phyloP scores from a whole-genome alignment of 2,329 filamentous ascomycete species.

The Colletotrichum sp. region DNA sequence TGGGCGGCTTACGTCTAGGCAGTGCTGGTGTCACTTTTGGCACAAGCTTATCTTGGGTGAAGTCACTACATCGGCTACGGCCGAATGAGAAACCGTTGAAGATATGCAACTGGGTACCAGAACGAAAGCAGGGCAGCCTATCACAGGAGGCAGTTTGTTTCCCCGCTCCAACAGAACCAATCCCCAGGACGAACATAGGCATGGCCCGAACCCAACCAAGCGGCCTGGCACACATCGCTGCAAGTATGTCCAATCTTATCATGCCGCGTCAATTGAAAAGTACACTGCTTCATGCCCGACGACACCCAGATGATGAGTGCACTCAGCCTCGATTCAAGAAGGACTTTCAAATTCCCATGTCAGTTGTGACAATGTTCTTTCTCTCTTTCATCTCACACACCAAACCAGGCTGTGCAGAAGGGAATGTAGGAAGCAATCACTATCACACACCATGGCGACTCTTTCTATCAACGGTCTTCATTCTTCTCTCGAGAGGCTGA shows the following conservation, averaged over 20 bases:
- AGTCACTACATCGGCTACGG: neutral
- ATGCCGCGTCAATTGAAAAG: neutral
- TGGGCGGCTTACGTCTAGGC: rapidly evolving
- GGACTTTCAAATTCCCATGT: neutral
- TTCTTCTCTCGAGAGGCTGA: conserved; percentile 62
- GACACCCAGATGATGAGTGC: neutral
- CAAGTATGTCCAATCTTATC: neutral
- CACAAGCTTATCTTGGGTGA: rapidly evolving
- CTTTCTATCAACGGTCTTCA: conserved; percentile 63
- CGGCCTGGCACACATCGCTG: rapidly evolving
- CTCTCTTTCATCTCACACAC: neutral
- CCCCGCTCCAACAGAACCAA: neutral
- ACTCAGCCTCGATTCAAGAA: neutral
- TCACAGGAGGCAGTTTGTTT: no score
- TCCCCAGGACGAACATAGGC: rapidly evolving
- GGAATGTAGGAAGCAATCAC: neutral
- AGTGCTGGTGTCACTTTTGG: neutral
- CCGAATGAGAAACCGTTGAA: neutral
- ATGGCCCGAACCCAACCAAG: neutral
- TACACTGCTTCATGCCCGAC: neutral
- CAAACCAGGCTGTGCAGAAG: neutral
- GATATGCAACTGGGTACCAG: rapidly evolving
- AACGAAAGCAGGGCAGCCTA: neutral
- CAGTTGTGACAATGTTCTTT: neutral
- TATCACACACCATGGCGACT: conserved; percentile 50